Conservation (phyloP, 2,329 filamentous ascomycete genomes). For the Colletotrichum salicis region DNA sequence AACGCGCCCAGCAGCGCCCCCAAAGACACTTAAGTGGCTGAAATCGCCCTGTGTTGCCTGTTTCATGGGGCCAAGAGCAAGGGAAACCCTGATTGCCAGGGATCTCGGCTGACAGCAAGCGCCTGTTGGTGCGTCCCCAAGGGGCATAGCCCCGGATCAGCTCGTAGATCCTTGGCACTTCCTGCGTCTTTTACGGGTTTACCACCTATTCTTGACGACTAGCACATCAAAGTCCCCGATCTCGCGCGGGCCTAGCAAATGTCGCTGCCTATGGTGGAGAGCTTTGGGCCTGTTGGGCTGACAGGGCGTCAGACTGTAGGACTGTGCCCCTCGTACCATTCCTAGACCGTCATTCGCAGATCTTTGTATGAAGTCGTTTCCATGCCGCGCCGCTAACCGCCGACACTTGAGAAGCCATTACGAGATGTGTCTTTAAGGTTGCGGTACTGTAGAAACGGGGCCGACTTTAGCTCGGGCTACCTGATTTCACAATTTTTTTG, state of each 20-base stretch:
- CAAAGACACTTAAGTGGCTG: not conserved
- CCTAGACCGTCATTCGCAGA: not conserved
- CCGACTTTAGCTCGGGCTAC: not conserved
- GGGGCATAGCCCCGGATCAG: not conserved
- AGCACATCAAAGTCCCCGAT: not conserved
- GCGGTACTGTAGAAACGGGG: not conserved
- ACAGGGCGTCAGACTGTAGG: not conserved
- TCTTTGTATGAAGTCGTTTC: not conserved
- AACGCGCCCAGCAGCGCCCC: not conserved
- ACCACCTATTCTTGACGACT: not conserved
- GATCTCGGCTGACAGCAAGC: conserved; percentile 18
- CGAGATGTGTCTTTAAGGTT: not conserved
- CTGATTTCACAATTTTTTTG: not conserved
- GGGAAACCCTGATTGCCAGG: not conserved
- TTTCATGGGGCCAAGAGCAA: not conserved
- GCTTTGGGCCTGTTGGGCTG: not conserved
- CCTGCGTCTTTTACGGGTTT: not conserved
- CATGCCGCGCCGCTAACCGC: not conserved
- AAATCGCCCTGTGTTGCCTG: not conserved
- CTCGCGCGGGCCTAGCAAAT: not conserved
- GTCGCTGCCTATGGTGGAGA: conserved; percentile 2
- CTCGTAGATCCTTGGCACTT: not conserved
- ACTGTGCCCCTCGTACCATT: not conserved
- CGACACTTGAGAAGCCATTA: not conserved
- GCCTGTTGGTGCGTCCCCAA: not conserved